These are phyloP conservation scores for Backusella mclennaniae DNA, from an alignment of 192 early-diverging fungal genomes.

Conservation along the genomic window DNA sequence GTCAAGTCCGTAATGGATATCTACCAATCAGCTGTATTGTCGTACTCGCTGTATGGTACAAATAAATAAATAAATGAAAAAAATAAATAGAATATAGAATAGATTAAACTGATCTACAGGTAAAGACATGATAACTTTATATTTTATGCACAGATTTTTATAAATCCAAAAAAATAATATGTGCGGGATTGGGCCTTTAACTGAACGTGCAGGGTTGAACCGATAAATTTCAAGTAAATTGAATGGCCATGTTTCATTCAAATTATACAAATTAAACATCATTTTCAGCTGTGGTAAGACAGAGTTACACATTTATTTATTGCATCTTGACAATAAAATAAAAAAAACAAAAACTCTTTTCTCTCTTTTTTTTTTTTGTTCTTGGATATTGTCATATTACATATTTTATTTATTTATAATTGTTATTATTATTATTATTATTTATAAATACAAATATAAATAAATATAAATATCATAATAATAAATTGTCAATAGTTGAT, in stretches of 20 bases:
- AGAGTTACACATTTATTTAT: background rate
- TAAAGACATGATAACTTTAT: background rate
- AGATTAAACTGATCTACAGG: background rate
- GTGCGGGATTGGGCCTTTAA: background rate
- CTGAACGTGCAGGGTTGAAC: background rate
- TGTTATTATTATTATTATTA: too few species aligned
- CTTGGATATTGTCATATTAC: background rate
- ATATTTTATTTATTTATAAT: constrained; percentile 1
- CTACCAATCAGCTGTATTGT: background rate
- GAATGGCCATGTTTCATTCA: background rate
- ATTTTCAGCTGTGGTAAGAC: background rate
- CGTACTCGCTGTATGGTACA: background rate
- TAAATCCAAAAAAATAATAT: background rate
- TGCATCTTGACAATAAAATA: background rate
- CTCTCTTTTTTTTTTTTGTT: too few species aligned
- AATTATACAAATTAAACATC: constrained; percentile 1
- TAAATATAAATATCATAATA: too few species aligned
- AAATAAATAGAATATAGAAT: background rate
- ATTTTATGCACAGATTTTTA: background rate
- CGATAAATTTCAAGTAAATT: background rate
- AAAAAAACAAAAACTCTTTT: background rate
- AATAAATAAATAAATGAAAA: background rate
- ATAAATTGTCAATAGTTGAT: background rate
- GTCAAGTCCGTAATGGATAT: background rate
- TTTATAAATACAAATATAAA: too few species aligned